Conservation (phyloP, 306 rosid genomes). For the Prunus kanzakura region DNA sequence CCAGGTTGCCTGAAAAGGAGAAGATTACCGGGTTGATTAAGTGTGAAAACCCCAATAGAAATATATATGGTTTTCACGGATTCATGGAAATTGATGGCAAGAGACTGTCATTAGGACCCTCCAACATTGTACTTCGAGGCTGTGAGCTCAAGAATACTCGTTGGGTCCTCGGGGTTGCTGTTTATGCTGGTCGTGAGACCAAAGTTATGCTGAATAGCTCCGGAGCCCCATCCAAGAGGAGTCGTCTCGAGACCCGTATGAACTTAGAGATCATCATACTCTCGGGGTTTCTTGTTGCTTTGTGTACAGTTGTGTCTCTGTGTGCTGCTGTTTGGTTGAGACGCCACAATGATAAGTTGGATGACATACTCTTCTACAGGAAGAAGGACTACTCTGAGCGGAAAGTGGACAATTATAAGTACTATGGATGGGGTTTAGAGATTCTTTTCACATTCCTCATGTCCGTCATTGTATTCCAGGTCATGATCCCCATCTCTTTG, state of each 20-base stretch:
- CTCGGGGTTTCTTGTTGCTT: slow-evolving; percentile 61
- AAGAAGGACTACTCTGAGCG: slow-evolving; percentile 39
- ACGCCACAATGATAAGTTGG: slow-evolving; percentile 45
- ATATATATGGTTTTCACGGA: slow-evolving; percentile 88
- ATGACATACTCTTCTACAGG: slow-evolving; percentile 63
- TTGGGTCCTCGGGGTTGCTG: slow-evolving; percentile 84
- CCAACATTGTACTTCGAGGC: slow-evolving; percentile 84
- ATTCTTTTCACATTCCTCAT: slow-evolving; percentile 78
- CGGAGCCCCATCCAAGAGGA: slow-evolving; percentile 96
- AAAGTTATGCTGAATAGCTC: slow-evolving; percentile 92
- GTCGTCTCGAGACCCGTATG: slow-evolving; percentile 89
- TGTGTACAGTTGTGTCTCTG: slow-evolving; percentile 66
- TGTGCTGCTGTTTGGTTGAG: slow-evolving; percentile 85
- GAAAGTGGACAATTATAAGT: slow-evolving; percentile 40
- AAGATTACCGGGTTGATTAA: slow-evolving; percentile 57
- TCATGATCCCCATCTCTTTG: slow-evolving; percentile 93
- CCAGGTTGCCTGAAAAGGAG: slow-evolving; percentile 54
- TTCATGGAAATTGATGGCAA: slow-evolving; percentile 77
- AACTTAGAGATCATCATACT: slow-evolving; percentile 80
- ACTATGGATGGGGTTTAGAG: slow-evolving; percentile 76
- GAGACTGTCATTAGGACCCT: slow-evolving; percentile 81
- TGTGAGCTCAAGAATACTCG: slow-evolving; percentile 84
- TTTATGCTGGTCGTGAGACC: slow-evolving; percentile 87
- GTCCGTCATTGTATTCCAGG: slow-evolving; percentile 89
- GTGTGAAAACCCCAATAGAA: slow-evolving; percentile 94